phyloP scores from a whole-genome alignment of 768 basidiomycete genomes.

The Russula brevipes region DNA sequence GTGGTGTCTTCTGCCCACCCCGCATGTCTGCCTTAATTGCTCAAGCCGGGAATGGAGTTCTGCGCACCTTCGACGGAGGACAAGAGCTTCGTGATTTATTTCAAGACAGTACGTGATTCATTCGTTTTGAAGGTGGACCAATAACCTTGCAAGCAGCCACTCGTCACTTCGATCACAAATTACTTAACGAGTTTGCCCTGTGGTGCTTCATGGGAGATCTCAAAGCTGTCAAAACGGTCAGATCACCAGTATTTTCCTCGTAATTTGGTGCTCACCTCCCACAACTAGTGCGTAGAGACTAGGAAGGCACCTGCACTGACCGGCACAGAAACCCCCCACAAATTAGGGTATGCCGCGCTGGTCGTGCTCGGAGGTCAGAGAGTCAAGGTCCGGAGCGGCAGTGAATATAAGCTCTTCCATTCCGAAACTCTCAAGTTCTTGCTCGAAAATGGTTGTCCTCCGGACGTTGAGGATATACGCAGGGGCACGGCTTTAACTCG shows the following conservation, averaged over 20 bases:
- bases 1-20: neutral
- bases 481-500: too few species aligned
- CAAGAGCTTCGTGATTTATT: conserved; percentile 8
- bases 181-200: conserved; percentile 3
- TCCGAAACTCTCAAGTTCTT: conserved; percentile 37
- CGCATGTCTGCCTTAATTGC: neutral
- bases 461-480: too few species aligned
- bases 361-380: conserved; percentile 26
- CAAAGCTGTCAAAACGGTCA: neutral
- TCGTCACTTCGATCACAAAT: neutral
- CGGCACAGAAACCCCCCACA: conserved; percentile 24
- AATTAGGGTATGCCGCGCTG: conserved; percentile 23
- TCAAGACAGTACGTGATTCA: neutral
- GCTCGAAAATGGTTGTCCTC: neutral
- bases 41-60: neutral
- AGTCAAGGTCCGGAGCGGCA: neutral
- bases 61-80: neutral
- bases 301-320: conserved; percentile 23
- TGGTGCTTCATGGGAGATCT: neutral
- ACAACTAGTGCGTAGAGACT: neutral
- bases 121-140: neutral
- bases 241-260: neutral
- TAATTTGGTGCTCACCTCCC: neutral
- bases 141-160: neutral
- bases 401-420: conserved; percentile 14